Conservation (phyloP, 1,284 basidiomycete genomes). For the Chalciporus sp. region DNA sequence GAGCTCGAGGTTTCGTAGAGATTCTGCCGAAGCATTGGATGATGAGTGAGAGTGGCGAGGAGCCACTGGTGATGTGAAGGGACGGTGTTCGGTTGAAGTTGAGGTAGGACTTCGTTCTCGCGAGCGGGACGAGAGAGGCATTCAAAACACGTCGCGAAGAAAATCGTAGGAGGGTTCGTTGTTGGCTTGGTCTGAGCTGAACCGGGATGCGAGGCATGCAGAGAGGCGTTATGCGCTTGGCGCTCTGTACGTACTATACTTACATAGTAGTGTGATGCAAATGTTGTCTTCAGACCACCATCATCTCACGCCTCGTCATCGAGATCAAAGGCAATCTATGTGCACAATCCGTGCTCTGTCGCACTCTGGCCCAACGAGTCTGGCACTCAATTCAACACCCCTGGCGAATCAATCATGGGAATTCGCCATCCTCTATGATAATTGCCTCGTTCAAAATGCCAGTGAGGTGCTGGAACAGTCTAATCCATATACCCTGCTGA, state of each 20-base stretch:
- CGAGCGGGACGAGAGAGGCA: constrained; percentile 24
- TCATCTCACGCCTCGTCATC: not conserved
- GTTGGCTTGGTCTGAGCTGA: not conserved
- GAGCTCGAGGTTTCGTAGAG: constrained; percentile 76
- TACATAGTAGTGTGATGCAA: not conserved
- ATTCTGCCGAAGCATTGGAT: constrained; percentile 64
- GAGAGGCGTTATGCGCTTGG: not conserved
- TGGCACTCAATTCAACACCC: too few relatives aligned
- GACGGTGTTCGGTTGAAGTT: constrained; percentile 20
- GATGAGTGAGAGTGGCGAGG: constrained; percentile 40
- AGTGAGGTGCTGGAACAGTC: too few relatives aligned
- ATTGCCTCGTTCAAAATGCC: too few relatives aligned
- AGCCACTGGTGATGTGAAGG: constrained; percentile 48
- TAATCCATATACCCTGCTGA: too few relatives aligned
- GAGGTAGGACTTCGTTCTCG: constrained; percentile 18
- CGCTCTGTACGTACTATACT: not conserved
- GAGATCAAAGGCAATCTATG: not conserved
- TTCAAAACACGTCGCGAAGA: constrained; percentile 6
- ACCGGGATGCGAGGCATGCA: not conserved
- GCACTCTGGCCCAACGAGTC: too few relatives aligned
- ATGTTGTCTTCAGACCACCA: not conserved
- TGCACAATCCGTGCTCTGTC: not conserved
- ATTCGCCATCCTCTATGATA: too few relatives aligned
- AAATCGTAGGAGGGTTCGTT: not conserved
- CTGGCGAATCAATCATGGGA: too few relatives aligned